Base-by-base conservation (phyloP, 192 early-diverging fungal genomes). In the Backusella psychrophila region DNA sequence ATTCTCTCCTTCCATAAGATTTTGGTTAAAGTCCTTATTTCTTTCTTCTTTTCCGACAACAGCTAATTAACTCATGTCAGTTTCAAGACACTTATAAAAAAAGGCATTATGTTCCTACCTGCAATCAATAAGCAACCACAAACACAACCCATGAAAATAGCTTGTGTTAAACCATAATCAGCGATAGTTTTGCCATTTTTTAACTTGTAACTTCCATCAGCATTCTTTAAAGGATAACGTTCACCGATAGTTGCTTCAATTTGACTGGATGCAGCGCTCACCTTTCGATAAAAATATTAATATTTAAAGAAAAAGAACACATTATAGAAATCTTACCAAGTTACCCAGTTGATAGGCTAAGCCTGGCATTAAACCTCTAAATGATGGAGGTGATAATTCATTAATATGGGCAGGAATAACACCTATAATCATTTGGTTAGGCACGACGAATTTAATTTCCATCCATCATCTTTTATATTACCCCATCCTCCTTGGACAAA, bases 311-410 rank as follows among this genome's bases (percentile, higher is more conserved):
- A 63, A 26, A 63, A 26, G 23, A 23, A 29, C 9, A 29, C 9
- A 31, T 56, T 77, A 87, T 70, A 34, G 78, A 79, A 85, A 34
- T 85, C 87, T 29, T 63, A 93, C 87, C 73, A 94, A 78, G 71
- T 92, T 94, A 34, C 92, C 93, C n/a, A 92, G 83, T 84, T 94
- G 92, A 81, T 93, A 93, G 3, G 90, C 76, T n/a, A 94, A 79
- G 17, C 93, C 92, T 12, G 91, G 91, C 71, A 94, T 90, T 4
- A 89, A 85, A 17, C 87, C 88, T 11, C 93, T 89, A 79, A 93
- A 87, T 17, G 80, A 80, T 38, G 87, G 80, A 31, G 93, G 93
- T 35, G 90, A 89, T 34, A 94, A 78, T 66, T 94, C 93, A 77
- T 83, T 87, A 0, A 94, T 80, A 78, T 92, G 89, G 3, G 85